Evolutionary conservation across 192 early-diverging fungal species (phyloP), one percentile per base, ranked within the genome.

Genomic region (Phycomyces nitens): DNA sequence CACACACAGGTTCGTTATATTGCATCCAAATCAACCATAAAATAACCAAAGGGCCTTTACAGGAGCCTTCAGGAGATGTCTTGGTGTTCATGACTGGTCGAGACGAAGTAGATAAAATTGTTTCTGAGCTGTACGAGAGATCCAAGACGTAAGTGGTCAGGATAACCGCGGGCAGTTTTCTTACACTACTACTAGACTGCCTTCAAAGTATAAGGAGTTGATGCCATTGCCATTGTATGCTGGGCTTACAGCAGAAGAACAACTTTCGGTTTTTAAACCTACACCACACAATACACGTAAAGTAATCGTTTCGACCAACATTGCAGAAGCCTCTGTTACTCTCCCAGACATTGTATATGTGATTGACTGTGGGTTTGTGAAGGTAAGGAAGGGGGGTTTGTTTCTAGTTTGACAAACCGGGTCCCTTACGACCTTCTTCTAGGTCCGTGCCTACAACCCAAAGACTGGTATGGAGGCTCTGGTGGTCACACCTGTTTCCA

Each of bases 381-480:
- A 91, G 65, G 80, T 84, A 65, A 41, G 47, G 8, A 16, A 53
- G n/a, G 29, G 9, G 3, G 56, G 7, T 12, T 22, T 7, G 1
- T 26, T 22, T 23, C 50, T 12, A 20, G 3, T 57, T 2, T 14
- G 14, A 23, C 8, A 26, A 27, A 24, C 0, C 10, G 22, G 51
- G 62, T 10, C 9, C 24, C 10, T 5, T 38, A 39, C 1, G 53
- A 22, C 59, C n/a, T n/a, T n/a, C n/a, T n/a, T 53, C 14, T 55
- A 82, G 70, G 49, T 89, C 1, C 74, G 86, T 58, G 90, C 93
- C 6, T 97, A 90, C 73, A 95, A 97, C 73, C 88, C 97, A 52
- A 91, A 89, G 65, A 91, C 92, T 27, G 95, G 95, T 14, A 92
- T 97, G 81, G 97, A 97, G 62, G 79, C 89, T 10, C 69, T 99